Evolutionary conservation across 2,329 filamentous ascomycete species (phyloP), one percentile per base, ranked within the genome.

Genomic region (Fusarium hainanense): DNA sequence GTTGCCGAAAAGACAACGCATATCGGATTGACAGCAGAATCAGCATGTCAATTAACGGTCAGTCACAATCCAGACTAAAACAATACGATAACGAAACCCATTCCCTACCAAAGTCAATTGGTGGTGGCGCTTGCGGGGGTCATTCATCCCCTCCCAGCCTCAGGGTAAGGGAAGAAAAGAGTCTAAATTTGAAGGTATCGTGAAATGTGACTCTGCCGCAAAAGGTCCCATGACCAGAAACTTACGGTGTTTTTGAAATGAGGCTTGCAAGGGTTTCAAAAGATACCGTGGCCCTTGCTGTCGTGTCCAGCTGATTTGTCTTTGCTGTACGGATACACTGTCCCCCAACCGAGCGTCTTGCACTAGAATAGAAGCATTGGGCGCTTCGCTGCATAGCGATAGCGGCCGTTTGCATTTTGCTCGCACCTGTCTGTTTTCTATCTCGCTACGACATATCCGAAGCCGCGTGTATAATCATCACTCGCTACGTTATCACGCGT

Each of bases 131-230:
- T 37, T 25, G 4, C 34, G 41, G 32, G 59, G 59, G 59, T 28
- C 14, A 12, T 13, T 30, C 28, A 30, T 30, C 6, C 28, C 12
- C 12, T 8, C 21, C 28, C 13, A 21, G 32, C 47, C 25, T 32
- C 27, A 28, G 27, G 47, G 18, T 13, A 20, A 32, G 21, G 28
- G 32, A 20, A 13, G 18, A 48, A 61, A 48, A 46, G 11, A 34
- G 30, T 20, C 34, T 49, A 34, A 66, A 34, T 32, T 65, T 37
- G 63, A 66, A 50, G 63, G 42, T 21, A 66, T 66, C 63, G 63
- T 66, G 63, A 66, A 66, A 42, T 66, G 61, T 61, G 47, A 66
- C 47, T 61, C 54, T 61, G 41, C 63, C 37, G 63, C 63, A 66
- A 66, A 54, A 46, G 62, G 63, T 54, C 63, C 21, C 63, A 66